Base-by-base conservation (phyloP, 306 rosid species). In the Rosa chinensis region DNA sequence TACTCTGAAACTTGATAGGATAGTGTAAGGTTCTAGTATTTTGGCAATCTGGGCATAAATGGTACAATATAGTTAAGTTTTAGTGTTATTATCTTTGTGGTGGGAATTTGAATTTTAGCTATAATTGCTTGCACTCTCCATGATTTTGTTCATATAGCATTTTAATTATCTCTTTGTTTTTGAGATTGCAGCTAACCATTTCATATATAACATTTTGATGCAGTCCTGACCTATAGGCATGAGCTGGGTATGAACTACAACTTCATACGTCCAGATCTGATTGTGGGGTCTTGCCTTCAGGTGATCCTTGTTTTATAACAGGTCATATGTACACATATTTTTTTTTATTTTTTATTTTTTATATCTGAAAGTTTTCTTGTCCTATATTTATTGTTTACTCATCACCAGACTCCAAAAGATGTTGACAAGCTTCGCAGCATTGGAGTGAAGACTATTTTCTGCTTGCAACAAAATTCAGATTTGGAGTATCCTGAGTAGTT, bases 241-340 rank as follows among this genome's bases (percentile, higher is more conserved):
- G 99, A 96, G 84, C 80, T 88, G 58, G 98, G 99, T 72, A 96
- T 96, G 86, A 89, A 93, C 90, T 96, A 90, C 90, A 82, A 87
- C 84, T 93, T 89, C 90, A 90, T 96, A 85, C 87, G 80, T 81
- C 94, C 96, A 25, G 97, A 96, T 88, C 82, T 96, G 79, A 96
- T 93, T 78, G 99, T 96, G 71, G 99, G 99, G 66, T 96, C 99
- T 39, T 96, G 99, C 84, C 81, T 93, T 52, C 99, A 96, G 99
- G 99, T 96, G 77, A 80, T 82, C 70, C 20, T 75, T 79, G 67
- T 77, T 81, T 44, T 32, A 40, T 52, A 42, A 35, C 70, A 73
- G 42, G 73, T 44, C 72, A 75, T 50, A 47, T 45, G 44, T 59
- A 20, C 28, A 73, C 12, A 32, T 49, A 77, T 28, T 75, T 63